These are phyloP conservation scores for Puya raimondii DNA, from an alignment of 176 grass and related monocot species.

Conservation along the genomic window DNA sequence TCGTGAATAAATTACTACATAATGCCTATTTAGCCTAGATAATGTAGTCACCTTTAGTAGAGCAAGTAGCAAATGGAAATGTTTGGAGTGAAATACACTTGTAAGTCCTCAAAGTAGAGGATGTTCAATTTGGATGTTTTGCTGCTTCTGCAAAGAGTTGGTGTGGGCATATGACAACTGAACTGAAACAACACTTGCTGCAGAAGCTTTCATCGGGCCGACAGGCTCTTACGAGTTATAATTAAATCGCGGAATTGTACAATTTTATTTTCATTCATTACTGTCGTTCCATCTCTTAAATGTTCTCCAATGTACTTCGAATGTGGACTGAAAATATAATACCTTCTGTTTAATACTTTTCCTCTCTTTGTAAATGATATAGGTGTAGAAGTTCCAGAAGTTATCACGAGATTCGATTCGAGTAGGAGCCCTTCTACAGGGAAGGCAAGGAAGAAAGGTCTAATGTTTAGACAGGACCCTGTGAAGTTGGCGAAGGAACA, in stretches of 20 bases:
- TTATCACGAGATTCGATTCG: slow-evolving; percentile 68
- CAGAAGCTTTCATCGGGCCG: no score
- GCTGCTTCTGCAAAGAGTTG: no score
- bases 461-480: slow-evolving; percentile 29
- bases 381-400: slow-evolving; percentile 78
- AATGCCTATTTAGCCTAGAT: not conserved
- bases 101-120: no score
- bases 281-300: not conserved
- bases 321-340: not conserved
- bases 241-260: no score
- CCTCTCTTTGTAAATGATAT: not conserved
- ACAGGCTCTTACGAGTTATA: no score
- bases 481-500: slow-evolving; percentile 62
- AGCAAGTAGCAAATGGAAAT: no score
- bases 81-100: no score
- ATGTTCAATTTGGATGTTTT: no score
- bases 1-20: slow-evolving; percentile 15
- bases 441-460: slow-evolving; percentile 39
- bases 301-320: not conserved
- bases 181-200: no score
- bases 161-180: no score
- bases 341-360: not conserved
- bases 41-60: not conserved
- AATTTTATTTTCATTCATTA: no score
- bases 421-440: slow-evolving; percentile 48